Conservation (phyloP, 768 basidiomycete genomes). For the Naganishia onofrii region DNA sequence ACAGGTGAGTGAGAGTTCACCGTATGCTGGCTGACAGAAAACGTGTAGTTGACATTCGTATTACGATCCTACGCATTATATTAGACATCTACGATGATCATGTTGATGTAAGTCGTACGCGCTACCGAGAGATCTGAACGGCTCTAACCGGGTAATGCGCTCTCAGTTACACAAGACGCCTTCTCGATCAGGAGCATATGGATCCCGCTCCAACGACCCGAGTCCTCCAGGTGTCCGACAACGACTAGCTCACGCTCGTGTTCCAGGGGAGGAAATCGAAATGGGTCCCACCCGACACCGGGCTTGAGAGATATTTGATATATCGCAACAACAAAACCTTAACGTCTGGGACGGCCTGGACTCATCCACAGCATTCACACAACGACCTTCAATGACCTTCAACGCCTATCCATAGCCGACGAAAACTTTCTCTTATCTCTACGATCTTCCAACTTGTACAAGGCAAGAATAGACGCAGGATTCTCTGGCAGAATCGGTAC, state of each 20-base stretch:
- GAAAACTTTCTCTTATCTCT: not conserved
- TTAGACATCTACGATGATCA: constrained; percentile 30
- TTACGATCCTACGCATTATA: not conserved
- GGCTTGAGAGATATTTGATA: not conserved
- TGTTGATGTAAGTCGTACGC: constrained; percentile 21
- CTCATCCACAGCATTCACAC: not conserved
- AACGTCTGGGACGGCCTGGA: too few species aligned
- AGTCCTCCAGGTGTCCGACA: constrained; percentile 15
- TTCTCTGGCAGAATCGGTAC: not conserved
- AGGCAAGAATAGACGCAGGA: not conserved
- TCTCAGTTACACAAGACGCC: constrained; percentile 14
- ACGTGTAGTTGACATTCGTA: not conserved
- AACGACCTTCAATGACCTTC: not conserved
- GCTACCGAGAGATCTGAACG: not conserved
- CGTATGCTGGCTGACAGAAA: not conserved
- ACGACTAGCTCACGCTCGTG: constrained; percentile 23
- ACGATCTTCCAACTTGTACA: not conserved
- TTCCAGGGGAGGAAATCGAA: constrained; percentile 38
- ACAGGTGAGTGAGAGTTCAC: constrained; percentile 21
- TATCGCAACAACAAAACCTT: not conserved
- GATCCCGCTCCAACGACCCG: not conserved
- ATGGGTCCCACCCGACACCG: constrained; percentile 37
- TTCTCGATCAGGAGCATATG: constrained; percentile 15
- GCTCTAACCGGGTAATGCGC: not conserved
- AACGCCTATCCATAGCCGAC: not conserved